Evolutionary conservation across 2,329 filamentous ascomycete genomes (phyloP).

Genomic region (Phialocephala sp.): DNA sequence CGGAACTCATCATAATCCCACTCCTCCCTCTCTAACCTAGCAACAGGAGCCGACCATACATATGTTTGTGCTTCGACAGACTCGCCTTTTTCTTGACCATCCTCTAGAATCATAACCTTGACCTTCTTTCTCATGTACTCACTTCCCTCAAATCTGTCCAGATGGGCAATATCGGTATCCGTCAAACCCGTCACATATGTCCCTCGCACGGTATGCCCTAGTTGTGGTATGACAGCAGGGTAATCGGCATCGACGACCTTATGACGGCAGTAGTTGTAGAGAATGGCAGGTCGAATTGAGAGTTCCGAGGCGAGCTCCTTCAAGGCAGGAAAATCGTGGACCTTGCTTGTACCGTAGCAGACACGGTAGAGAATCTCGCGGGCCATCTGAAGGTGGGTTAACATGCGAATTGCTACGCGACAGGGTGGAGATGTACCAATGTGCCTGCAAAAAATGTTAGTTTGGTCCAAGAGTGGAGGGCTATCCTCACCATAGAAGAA

Average conservation of each 20-base stretch:
- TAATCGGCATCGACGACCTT: conserved; percentile 77
- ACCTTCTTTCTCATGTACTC: conserved; percentile 69
- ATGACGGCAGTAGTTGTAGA: conserved; percentile 73
- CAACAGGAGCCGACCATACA: conserved; percentile 58
- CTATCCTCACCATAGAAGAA: conserved; percentile 35
- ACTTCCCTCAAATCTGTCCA: conserved; percentile 82
- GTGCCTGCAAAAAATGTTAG: conserved; percentile 28
- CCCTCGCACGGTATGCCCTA: conserved; percentile 69
- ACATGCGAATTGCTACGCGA: not conserved
- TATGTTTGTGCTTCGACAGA: conserved; percentile 62
- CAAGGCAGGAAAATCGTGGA: conserved; percentile 49
- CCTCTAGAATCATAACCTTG: conserved; percentile 54
- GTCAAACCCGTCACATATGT: conserved; percentile 80
- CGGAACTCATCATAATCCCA: conserved; percentile 91
- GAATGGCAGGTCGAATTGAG: conserved; percentile 74
- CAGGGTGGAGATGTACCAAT: conserved; percentile 21
- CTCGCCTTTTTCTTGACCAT: conserved; percentile 25
- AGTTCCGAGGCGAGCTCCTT: conserved; percentile 48
- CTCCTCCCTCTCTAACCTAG: conserved; percentile 70
- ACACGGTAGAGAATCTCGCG: conserved; percentile 85
- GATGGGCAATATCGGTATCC: conserved; percentile 71
- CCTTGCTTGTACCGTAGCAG: conserved; percentile 61
- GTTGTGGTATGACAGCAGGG: conserved; percentile 72
- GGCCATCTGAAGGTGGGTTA: conserved; percentile 65
- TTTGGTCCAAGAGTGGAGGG: not conserved